Conservation (phyloP, 2,329 filamentous ascomycete genomes). For the Aphanocladium album region DNA sequence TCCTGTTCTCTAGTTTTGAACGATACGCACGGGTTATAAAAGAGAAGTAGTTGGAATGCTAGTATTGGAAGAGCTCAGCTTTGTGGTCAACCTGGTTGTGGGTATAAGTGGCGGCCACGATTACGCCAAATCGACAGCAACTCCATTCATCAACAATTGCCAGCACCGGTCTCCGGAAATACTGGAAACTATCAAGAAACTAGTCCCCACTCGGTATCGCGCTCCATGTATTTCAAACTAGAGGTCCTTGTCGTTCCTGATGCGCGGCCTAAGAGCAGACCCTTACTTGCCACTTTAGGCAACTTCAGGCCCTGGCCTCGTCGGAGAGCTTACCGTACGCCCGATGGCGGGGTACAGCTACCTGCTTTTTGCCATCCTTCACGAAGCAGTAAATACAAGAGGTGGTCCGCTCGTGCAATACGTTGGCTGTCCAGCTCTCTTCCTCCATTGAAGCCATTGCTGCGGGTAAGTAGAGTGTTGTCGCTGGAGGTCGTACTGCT, state of each 20-base stretch:
- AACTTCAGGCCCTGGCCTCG: not conserved
- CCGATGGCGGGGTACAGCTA: not conserved
- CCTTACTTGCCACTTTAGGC: not conserved
- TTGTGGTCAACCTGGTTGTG: too few relatives aligned
- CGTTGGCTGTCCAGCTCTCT: too few relatives aligned
- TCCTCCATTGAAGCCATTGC: conserved; percentile 49
- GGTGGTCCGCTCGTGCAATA: not conserved
- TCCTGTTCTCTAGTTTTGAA: too few relatives aligned
- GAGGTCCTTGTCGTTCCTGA: not conserved
- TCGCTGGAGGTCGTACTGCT: too few relatives aligned
- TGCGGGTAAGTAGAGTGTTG: conserved; percentile 13
- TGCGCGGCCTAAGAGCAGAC: not conserved
- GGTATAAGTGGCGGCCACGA: too few relatives aligned
- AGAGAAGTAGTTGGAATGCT: too few relatives aligned
- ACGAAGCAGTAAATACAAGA: not conserved
- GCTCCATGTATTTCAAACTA: not conserved
- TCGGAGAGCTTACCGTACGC: not conserved
- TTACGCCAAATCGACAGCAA: too few relatives aligned
- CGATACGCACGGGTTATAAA: too few relatives aligned
- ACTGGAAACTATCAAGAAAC: not conserved
- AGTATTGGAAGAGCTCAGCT: too few relatives aligned
- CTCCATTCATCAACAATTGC: too few relatives aligned
- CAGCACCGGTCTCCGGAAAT: not conserved
- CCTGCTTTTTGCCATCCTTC: not conserved
- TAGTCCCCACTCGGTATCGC: not conserved